Evolutionary conservation across 306 rosid species (phyloP), one percentile per base, ranked within the genome.

Genomic region (Malus sylvestris): DNA sequence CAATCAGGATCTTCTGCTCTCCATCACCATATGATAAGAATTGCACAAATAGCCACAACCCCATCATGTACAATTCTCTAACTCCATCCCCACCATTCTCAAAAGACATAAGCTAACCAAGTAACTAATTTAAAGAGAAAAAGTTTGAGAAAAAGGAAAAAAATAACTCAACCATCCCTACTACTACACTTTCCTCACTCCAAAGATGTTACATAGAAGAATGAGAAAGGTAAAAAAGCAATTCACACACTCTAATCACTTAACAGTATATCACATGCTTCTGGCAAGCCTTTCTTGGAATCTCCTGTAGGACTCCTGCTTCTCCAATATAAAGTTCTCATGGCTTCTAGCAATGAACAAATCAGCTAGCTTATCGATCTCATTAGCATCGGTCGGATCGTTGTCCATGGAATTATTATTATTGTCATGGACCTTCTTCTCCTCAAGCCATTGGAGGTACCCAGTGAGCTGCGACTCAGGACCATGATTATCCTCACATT

Each of bases 381-480:
- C 90, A 23, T 91, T 82, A 40, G n/a, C 46, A 8, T 80, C 91
- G 7, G 2, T 16, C 45, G 45, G 58, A 60, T 19, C 67, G 6
- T 13, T 46, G 55, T 18, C 16, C 70, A 44, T 4, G 13, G 63
- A 32, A 33, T 23, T 20, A 18, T 33, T 22, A 76, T 42, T 42
- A 64, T 46, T 68, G 10, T 76, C 80, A 65, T 38, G 9, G 76
- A 72, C 81, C 75, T 76, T 83, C 71, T 67, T 44, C 68, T 90
- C 97, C 81, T 96, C 99, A 15, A 96, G 90, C 99, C 99, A 92
- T 29, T 84, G 85, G 13, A 96, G 75, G 78, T 96, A 96, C 44
- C 97, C 93, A 0, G 88, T 88, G 3, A 96, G 98, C 83, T 87
- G 82, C 0, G 86, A 75, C 4, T 85, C 89, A 16, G 68, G 14